Base-by-base conservation (phyloP, 352 stramenopile genomes). In the Halophytophthora polymorphica region DNA sequence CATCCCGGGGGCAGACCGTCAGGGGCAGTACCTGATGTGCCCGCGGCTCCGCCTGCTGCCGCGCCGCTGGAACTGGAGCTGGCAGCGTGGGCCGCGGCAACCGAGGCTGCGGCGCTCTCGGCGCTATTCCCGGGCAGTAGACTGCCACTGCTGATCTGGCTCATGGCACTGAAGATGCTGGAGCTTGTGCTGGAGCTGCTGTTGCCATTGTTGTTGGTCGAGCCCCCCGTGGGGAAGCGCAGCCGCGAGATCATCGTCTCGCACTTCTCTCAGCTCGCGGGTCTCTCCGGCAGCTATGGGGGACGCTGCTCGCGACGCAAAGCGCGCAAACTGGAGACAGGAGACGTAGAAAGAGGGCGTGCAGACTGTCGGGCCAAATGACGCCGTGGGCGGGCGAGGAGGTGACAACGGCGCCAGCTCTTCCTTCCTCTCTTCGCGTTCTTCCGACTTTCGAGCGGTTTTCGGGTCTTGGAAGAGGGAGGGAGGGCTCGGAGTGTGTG, bases 131-230 rank as follows among this genome's bases (percentile, higher is more conserved):
- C 69, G 11, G 68, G 66, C 3, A 75, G 56, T 25, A 77, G 49
- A 33, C 73, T 83, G 25, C 58, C 59, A 54, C 70, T 51, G 50
- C 59, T 79, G 66, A 79, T 70, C 47, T 58, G 69, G 45, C 58
- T 82, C 72, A 79, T 70, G 25, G 73, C 61, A 28, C 73, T 75
- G 58, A 91, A 91, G 67, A 91, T 88, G 58, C 74, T 85, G 51
- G 61, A 71, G 58, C 63, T 70, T 18, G 77, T 73, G 58, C 47
- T 76, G 28, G 69, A 35, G 38, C 45, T 56, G 34, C 39, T 55
- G 66, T 65, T 71, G 59, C 33, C 64, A 34, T 31, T 71, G 47
- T 56, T 81, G 52, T 51, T 58, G 37, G 58, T 68, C 35, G 66
- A 57, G 17, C 41, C 69, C n/a, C 62, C 72, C 43, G 18, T 56